A percentile compares a stretch with the other conserved stretches of the same genome.
phyloP scores from a whole-genome alignment of 1,284 basidiomycete species.

The Baeospora myosura region DNA sequence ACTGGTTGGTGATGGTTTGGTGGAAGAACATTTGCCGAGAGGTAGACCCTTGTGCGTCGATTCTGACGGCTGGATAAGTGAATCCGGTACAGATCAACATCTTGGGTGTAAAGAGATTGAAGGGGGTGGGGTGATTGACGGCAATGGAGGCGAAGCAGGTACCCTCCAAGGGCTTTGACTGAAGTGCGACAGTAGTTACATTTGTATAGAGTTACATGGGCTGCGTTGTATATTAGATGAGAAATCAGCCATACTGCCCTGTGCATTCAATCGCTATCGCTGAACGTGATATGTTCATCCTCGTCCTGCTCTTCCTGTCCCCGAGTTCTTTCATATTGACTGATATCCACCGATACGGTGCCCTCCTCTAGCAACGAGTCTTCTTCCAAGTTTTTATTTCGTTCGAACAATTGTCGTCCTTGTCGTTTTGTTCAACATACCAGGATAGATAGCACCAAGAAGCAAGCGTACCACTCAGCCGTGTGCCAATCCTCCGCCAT shows the following conservation, averaged over 20 bases:
- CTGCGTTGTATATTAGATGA: neutral
- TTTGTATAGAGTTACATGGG: constrained; percentile 1
- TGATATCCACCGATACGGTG: constrained; percentile 77
- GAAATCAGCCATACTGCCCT: too few species aligned
- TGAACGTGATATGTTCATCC: constrained; percentile 61
- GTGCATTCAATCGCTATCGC: constrained; percentile 67
- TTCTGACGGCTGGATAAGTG: constrained; percentile 5
- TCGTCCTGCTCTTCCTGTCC: constrained; percentile 47
- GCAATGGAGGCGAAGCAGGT: constrained; percentile 30
- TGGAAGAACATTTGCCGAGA: constrained; percentile 2
- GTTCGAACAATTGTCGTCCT: constrained; percentile 89
- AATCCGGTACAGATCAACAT: constrained; percentile 1
- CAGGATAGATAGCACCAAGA: neutral
- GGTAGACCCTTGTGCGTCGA: constrained; percentile 5
- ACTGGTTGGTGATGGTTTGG: neutral
- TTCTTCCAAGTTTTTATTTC: constrained; percentile 70
- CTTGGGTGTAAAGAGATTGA: constrained; percentile 4
- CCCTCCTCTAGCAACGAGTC: constrained; percentile 78
- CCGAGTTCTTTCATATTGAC: constrained; percentile 73
- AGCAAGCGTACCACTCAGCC: constrained; percentile 58
- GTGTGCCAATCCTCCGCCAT: constrained; percentile 55
- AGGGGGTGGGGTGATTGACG: constrained; percentile 12
- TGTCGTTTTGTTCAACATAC: constrained; percentile 4
- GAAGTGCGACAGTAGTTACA: constrained; percentile 7
- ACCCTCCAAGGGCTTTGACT: constrained; percentile 34